Evolutionary conservation across 352 stramenopile species (phyloP), one percentile per base, ranked within the genome.

Genomic region (Achlya hypogyna): DNA sequence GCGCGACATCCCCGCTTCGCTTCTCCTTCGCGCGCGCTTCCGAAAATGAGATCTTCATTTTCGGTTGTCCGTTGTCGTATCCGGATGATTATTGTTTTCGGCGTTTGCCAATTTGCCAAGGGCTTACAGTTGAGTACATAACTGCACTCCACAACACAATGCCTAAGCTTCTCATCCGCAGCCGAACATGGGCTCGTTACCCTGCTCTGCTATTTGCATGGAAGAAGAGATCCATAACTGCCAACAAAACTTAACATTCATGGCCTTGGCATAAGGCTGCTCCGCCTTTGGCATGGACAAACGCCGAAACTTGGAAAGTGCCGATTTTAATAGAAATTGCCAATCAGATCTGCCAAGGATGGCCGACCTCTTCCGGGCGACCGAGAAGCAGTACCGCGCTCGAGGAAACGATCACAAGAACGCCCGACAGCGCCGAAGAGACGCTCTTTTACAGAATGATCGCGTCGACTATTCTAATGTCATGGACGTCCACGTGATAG

Each of bases 301-400:
- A 49, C 42, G 22, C 42, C 42, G 18, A 18, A 49, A 49, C 18
- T 49, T 18, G 42, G 18, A 20, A 49, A 20, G 31, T 56, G 49
- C 49, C 49, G 31, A 38, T 27, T 56, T 22, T 56, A 56, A 56
- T 56, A 10, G 2, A 1, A 18, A 18, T 18, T 10, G 38, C 38
- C 14, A 45, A 14, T 14, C 14, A 14, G 34, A 42, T 16, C 12
- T 23, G 35, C 9, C 22, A 23, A 1, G 3, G 31, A 62, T 10
- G 16, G 29, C 53, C 1, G 45, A 65, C 27, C 45, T 8, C 23
- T 67, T 67, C 32, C 45, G 51, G 20, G 29, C 60, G 9, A n/a
- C 51, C n/a, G 60, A 67, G 42, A 67, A 67, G 32, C 5, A 59
- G 2, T 67, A 67, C 23, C 40, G 60, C n/a, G 42, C 40, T 35